phyloP scores from a whole-genome alignment of 2,329 filamentous ascomycete species.

The Penicillium sp. region DNA sequence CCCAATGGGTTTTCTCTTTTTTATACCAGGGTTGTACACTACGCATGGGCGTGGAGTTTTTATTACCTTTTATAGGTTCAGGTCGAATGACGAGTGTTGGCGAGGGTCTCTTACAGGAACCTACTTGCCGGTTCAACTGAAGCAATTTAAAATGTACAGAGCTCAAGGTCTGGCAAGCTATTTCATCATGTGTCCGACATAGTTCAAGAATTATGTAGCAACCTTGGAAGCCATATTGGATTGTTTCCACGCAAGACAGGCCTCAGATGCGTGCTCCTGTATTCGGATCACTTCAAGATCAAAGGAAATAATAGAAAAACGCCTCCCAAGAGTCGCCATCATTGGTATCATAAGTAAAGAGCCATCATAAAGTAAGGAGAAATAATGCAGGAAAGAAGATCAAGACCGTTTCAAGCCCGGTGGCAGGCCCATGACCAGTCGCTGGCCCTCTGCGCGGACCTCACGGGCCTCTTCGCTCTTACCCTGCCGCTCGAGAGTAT shows the following conservation, averaged over 20 bases:
- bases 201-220: neutral
- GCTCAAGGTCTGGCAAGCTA: neutral
- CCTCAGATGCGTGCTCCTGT: neutral
- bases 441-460: slow-evolving; percentile 44
- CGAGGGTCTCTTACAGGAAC: neutral
- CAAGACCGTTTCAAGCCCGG: slow-evolving; percentile 29
- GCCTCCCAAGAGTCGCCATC: slow-evolving; percentile 19
- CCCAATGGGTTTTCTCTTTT: neutral
- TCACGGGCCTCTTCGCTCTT: slow-evolving; percentile 50
- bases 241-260: neutral
- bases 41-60: slow-evolving; percentile 19
- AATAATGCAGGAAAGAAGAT: slow-evolving; percentile 3
- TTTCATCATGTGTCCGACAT: neutral
- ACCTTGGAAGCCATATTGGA: neutral
- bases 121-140: neutral
- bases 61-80: slow-evolving; percentile 8
- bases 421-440: slow-evolving; percentile 37
- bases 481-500: slow-evolving; percentile 69
- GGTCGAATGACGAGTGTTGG: neutral
- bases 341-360: slow-evolving; percentile 31
- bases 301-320: slow-evolving; percentile 9
- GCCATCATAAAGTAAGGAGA: slow-evolving; percentile 10
- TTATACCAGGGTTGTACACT: slow-evolving; percentile 23
- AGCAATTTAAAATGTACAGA: neutral
- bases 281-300: neutral